Evolutionary conservation across 2,329 filamentous ascomycete species (phyloP).

Genomic region (Geosmithia putterillii): DNA sequence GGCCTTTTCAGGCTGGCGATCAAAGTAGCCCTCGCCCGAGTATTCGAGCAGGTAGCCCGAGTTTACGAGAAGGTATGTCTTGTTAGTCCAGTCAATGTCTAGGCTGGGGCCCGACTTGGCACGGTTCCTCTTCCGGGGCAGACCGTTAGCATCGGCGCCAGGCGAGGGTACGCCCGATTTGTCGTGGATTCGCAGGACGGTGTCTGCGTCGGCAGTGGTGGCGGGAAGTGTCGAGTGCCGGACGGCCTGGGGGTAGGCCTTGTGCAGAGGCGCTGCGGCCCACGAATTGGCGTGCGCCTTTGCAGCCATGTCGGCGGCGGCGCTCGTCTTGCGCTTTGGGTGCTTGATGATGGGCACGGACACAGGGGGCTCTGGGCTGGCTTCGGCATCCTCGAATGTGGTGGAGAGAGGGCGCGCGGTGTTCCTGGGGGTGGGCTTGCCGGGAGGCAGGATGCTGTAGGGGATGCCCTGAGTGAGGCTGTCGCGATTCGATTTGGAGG

Average conservation of each 20-base stretch:
- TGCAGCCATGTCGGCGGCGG: neutral
- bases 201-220: slow-evolving; percentile 55
- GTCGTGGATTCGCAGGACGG: slow-evolving; percentile 50
- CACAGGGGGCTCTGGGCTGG: neutral
- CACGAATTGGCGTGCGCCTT: slow-evolving; percentile 28
- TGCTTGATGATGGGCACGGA: slow-evolving; percentile 1
- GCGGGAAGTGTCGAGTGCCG: slow-evolving; percentile 61
- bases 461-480: slow-evolving; percentile 2
- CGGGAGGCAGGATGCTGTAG: slow-evolving; percentile 1
- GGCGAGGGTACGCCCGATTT: slow-evolving; percentile 18
- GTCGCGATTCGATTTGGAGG: neutral
- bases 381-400: slow-evolving; percentile 1
- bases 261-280: slow-evolving; percentile 68
- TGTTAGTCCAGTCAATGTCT: slow-evolving; percentile 55
- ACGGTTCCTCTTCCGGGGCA: slow-evolving; percentile 28
- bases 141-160: slow-evolving; percentile 5
- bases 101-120: slow-evolving; percentile 24
- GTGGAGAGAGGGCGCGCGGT: slow-evolving; percentile 11
- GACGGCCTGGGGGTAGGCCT: slow-evolving; percentile 75
- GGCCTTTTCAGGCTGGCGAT: slow-evolving; percentile 62
- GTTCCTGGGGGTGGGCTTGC: slow-evolving; percentile 6
- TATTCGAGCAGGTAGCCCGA: slow-evolving; percentile 69
- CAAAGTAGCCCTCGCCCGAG: slow-evolving; percentile 53
- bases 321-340: slow-evolving; percentile 8
- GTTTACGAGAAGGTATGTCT: slow-evolving; percentile 60